These are phyloP conservation scores for Seiridium unicorne DNA, from an alignment of 2,329 filamentous ascomycete genomes.

Conservation along the genomic window DNA sequence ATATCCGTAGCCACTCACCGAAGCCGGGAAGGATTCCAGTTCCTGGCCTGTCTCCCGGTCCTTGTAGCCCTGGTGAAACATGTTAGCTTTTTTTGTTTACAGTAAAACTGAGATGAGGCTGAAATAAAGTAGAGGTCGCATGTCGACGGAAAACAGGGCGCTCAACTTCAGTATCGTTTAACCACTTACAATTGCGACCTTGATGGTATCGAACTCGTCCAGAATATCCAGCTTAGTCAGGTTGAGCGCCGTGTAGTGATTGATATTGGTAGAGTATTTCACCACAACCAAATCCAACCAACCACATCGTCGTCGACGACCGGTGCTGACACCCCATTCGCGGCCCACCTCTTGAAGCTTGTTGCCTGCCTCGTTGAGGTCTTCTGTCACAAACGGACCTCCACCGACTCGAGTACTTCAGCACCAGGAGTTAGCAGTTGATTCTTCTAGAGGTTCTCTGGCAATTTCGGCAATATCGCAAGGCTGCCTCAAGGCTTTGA, in stretches of 20 bases:
- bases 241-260: conserved; percentile 64
- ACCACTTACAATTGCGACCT: conserved; percentile 71
- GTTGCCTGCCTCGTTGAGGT: conserved; percentile 23
- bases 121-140: no score
- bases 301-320: conserved; percentile 56
- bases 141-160: no score
- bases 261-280: conserved; percentile 62
- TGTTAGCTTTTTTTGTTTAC: background rate
- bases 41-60: conserved; percentile 24
- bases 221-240: conserved; percentile 52
- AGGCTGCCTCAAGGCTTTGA: no score
- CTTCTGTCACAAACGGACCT: conserved; percentile 63
- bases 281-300: conserved; percentile 66
- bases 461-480: no score
- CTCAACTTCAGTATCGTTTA: conserved; percentile 19
- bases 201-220: conserved; percentile 72
- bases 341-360: conserved; percentile 38
- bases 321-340: conserved; percentile 31
- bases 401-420: conserved; percentile 49
- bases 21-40: conserved; percentile 62
- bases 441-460: no score
- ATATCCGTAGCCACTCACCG: no score
- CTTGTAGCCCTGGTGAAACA: background rate
- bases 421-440: no score
- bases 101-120: no score